Conservation (phyloP, 768 basidiomycete species). For the Kwoniella mangroviensis region DNA sequence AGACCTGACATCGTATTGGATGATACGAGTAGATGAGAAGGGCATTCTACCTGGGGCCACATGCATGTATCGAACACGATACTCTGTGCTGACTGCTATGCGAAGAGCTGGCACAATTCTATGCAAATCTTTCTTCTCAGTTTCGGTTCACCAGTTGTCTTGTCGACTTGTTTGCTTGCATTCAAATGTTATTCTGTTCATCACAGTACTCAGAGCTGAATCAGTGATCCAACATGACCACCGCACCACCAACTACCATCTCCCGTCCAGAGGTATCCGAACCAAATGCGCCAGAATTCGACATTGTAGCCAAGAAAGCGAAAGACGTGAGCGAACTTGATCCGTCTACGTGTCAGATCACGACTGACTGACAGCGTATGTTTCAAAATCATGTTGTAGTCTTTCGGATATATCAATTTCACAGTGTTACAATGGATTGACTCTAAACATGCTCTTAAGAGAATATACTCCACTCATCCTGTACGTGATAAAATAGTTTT, state of each 20-base stretch:
- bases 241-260: background rate
- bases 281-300: conserved; percentile 10
- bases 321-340: background rate
- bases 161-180: background rate
- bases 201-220: background rate
- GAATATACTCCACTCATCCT: conserved; percentile 7
- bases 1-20: no score
- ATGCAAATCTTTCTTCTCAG: no score
- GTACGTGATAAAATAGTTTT: background rate
- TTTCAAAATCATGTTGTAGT: background rate
- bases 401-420: conserved; percentile 1
- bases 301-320: background rate
- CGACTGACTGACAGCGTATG: no score
- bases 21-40: no score
- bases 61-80: no score
- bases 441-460: background rate
- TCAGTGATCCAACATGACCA: background rate
- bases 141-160: no score
- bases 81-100: no score
- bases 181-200: background rate
- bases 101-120: no score
- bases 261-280: conserved; percentile 10
- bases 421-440: conserved; percentile 6
- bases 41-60: no score
- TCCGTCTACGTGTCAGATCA: background rate